A percentile compares a stretch with the other conserved stretches of the same genome.
These are phyloP conservation scores for Xylaria multiplex DNA, from an alignment of 2,329 filamentous ascomycete genomes.

Conservation along the genomic window DNA sequence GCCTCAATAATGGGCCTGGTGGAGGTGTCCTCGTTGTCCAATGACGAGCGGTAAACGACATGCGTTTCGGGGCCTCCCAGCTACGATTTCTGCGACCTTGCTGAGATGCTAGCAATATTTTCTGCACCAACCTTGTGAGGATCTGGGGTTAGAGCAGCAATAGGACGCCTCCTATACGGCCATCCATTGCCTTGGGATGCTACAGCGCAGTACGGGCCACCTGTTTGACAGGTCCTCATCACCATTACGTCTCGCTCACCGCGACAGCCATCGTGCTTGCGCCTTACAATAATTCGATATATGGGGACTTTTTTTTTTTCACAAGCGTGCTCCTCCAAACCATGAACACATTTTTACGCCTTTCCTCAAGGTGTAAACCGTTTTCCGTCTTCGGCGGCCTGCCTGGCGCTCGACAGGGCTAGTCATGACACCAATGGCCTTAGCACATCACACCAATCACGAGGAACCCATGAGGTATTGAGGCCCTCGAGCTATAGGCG, in stretches of 20 bases:
- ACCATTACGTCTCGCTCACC: constrained; percentile 5
- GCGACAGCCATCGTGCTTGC: constrained; percentile 16
- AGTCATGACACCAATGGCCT: constrained; percentile 20
- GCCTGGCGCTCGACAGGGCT: constrained; percentile 13
- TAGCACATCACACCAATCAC: constrained; percentile 31
- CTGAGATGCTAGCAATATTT: constrained; percentile 32
- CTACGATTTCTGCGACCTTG: constrained; percentile 25
- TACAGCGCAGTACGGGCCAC: constrained; percentile 18
- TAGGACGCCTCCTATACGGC: constrained; percentile 37
- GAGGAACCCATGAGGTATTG: constrained; percentile 28
- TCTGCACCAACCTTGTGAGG: constrained; percentile 35
- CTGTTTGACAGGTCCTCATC: constrained; percentile 13
- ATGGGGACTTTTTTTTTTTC: constrained; percentile 2
- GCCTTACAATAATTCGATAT: constrained; percentile 3
- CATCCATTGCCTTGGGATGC: constrained; percentile 38
- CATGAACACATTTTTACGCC: constrained; percentile 2
- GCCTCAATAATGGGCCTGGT: constrained; percentile 25
- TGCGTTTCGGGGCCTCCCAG: constrained; percentile 28
- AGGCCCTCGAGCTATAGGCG: constrained; percentile 22
- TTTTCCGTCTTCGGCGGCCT: constrained; percentile 12
- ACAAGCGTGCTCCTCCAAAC: neutral
- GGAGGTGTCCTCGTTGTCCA: constrained; percentile 21
- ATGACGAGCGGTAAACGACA: constrained; percentile 26
- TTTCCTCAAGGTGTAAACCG: constrained; percentile 9
- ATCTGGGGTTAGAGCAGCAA: constrained; percentile 36